Conservation (phyloP, 140 eudicot species). For the Cichorium intybus region DNA sequence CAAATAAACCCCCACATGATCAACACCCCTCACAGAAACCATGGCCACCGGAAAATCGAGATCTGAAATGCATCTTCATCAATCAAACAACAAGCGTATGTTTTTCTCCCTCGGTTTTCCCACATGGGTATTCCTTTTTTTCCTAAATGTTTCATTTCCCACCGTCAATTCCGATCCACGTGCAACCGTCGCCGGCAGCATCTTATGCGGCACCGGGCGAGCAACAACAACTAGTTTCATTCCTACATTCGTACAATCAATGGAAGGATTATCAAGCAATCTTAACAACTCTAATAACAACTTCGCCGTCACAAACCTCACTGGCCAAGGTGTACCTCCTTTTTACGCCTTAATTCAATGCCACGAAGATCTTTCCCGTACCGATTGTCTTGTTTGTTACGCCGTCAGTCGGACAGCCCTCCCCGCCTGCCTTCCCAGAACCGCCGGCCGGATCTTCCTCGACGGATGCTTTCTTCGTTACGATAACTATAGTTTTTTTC, state of each 20-base stretch:
- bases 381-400: constrained; percentile 81
- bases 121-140: constrained; percentile 16
- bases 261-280: constrained; percentile 47
- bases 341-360: constrained; percentile 66
- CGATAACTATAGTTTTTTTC: constrained; percentile 49
- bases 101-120: constrained; percentile 16
- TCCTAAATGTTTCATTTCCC: not conserved
- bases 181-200: constrained; percentile 40
- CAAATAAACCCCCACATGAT: constrained; percentile 4
- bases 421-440: constrained; percentile 66
- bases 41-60: not conserved
- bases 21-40: constrained; percentile 4
- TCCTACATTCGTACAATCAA: constrained; percentile 48
- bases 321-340: constrained; percentile 12
- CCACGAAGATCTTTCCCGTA: constrained; percentile 48
- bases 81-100: not conserved
- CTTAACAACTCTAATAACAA: constrained; percentile 23
- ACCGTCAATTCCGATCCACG: constrained; percentile 48
- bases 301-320: constrained; percentile 35
- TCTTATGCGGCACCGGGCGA: constrained; percentile 38
- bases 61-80: not conserved
- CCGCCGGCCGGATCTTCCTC: constrained; percentile 55
- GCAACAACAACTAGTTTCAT: constrained; percentile 37
- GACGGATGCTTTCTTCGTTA: constrained; percentile 80
- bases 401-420: constrained; percentile 77